Conservation (phyloP, 345 rosid species). For the Mangifera indica region DNA sequence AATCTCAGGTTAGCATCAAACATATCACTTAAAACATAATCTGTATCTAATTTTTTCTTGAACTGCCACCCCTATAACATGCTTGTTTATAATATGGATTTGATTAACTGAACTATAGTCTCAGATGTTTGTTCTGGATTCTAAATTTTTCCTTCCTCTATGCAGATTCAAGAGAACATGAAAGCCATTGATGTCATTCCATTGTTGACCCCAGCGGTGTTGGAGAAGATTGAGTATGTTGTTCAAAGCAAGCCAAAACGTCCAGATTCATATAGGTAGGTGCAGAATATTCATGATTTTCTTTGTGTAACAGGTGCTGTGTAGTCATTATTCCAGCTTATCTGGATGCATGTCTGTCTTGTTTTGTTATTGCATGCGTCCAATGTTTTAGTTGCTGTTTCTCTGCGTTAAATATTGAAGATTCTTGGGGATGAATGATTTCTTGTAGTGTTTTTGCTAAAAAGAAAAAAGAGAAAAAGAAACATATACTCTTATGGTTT, state of each 20-base stretch:
- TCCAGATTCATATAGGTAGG: slow-evolving; percentile 76
- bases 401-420: background rate
- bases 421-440: background rate
- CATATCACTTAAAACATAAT: background rate
- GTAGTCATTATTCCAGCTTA: background rate
- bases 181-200: slow-evolving; percentile 89
- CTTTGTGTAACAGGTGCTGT: background rate
- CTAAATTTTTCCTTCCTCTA: background rate
- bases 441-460: background rate
- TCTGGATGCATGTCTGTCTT: background rate
- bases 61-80: background rate
- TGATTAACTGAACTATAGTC: background rate
- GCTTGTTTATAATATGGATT: background rate
- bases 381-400: background rate
- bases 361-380: background rate
- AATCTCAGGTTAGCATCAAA: slow-evolving; percentile 69
- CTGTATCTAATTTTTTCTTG: background rate
- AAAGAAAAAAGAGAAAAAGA: background rate
- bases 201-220: slow-evolving; percentile 69
- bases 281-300: background rate
- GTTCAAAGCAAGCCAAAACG: slow-evolving; percentile 90
- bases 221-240: slow-evolving; percentile 87
- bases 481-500: background rate
- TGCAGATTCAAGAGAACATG: slow-evolving; percentile 97
- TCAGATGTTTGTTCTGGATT: background rate